phyloP scores from a whole-genome alignment of 1,284 basidiomycete genomes.

The Trichosporon faecale region DNA sequence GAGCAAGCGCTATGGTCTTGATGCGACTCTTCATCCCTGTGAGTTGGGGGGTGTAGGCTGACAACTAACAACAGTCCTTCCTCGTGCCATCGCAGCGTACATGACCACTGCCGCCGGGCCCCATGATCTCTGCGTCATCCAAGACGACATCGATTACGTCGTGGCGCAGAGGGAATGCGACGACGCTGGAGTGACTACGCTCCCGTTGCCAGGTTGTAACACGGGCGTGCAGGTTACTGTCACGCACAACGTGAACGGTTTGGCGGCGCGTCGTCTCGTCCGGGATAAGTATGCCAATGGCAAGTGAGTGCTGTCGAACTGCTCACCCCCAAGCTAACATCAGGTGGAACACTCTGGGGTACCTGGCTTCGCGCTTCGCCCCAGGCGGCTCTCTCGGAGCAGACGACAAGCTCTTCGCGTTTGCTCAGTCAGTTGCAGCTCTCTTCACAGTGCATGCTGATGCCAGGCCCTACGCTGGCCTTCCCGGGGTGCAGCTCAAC shows the following conservation, averaged over 20 bases:
- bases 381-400: constrained; percentile 15
- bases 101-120: constrained; percentile 1
- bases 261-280: constrained; percentile 11
- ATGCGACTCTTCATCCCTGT: constrained; percentile 12
- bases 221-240: neutral
- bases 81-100: neutral
- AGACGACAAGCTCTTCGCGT: constrained; percentile 20
- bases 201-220: neutral
- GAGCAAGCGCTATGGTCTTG: constrained; percentile 6
- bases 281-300: constrained; percentile 22
- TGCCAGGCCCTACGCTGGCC: constrained; percentile 7
- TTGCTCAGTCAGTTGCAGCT: constrained; percentile 12
- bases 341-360: constrained; percentile 16
- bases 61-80: constrained; percentile 10
- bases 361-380: constrained; percentile 15
- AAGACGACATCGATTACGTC: constrained; percentile 14
- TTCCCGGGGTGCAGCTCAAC: neutral
- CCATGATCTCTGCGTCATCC: constrained; percentile 11
- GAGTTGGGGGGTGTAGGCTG: neutral
- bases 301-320: neutral
- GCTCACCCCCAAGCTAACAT: neutral
- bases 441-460: neutral
- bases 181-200: neutral
- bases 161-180: neutral
- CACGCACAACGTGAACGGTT: constrained; percentile 10